Base-by-base conservation (phyloP, 345 rosid genomes). In the Gossypium longicalyx region DNA sequence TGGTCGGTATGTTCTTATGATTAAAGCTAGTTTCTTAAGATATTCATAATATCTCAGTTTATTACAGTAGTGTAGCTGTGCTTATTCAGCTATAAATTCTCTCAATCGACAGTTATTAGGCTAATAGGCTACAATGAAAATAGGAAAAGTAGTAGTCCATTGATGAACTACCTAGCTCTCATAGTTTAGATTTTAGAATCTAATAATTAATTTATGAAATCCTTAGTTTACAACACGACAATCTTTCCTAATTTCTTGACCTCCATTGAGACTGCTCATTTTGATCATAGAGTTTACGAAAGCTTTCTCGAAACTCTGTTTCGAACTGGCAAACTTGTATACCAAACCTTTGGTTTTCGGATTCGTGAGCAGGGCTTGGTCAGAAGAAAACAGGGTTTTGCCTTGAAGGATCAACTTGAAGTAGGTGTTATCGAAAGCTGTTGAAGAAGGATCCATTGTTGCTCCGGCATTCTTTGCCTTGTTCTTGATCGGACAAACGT, bases 211-310 rank as follows among this genome's bases (percentile, higher is more conserved):
- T 60, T 45, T 23, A 58, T 52, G 72, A n/a, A 4, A 65, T 34
- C 74, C 72, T 75, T 77, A 82, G 45, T 85, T 85, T 52, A 85
- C 80, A 49, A 85, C 79, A 80, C 79, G 77, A 3, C 88, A 85
- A 59, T 85, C 71, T 74, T 74, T 81, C 73, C 89, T 82, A 23
- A 86, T 60, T 83, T 86, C 89, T 74, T 86, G 87, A 44, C 87
- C 89, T 8, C 83, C 86, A 20, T 77, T 80, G 68, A 86, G 72
- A 82, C 89, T 83, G 51, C 89, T 82, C 89, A 86, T 72, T 81
- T 79, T 86, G 79, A 82, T 78, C 73, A 86, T 83, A 27, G 89
- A 83, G 44, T 74, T 69, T 25, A 65, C 84, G 65, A 82, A 86
- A 56, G 85, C 89, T 57, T 82, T 53, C 1, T 19, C 15, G 44